phyloP scores from a whole-genome alignment of 2,329 filamentous ascomycete genomes.

The Lizonia empirigonia region DNA sequence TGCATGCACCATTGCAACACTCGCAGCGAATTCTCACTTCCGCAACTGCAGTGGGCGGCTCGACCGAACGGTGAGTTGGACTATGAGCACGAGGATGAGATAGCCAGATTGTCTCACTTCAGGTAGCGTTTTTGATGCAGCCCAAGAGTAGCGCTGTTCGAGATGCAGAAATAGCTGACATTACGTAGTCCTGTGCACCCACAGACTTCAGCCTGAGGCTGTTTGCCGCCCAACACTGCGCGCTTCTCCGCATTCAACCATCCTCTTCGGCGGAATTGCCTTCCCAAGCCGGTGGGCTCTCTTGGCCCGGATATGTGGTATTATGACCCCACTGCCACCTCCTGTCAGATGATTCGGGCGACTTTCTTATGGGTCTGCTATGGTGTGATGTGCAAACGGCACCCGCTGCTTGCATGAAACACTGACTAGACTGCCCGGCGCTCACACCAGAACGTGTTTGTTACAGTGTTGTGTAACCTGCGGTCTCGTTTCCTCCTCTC shows the following conservation, averaged over 20 bases:
- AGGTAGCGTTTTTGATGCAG: slow-evolving; percentile 7
- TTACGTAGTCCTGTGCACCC: slow-evolving; percentile 7
- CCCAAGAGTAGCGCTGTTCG: slow-evolving; percentile 8
- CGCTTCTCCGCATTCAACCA: slow-evolving; percentile 12
- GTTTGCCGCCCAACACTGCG: slow-evolving; percentile 7
- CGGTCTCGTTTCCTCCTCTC: slow-evolving; percentile 9
- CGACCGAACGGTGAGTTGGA: slow-evolving; percentile 2
- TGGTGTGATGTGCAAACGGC: slow-evolving; percentile 3
- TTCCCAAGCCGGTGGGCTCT: background rate
- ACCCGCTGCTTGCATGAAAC: slow-evolving; percentile 12
- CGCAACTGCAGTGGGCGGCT: slow-evolving; percentile 4
- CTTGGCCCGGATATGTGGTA: slow-evolving; percentile 2
- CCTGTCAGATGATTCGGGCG: background rate
- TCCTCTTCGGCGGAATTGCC: background rate
- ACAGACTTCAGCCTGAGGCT: slow-evolving; percentile 1
- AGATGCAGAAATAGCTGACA: slow-evolving; percentile 3
- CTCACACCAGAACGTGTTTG: slow-evolving; percentile 13
- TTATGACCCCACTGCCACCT: background rate
- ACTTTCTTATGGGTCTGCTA: slow-evolving; percentile 1
- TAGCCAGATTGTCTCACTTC: slow-evolving; percentile 5
- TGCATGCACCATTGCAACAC: slow-evolving; percentile 10
- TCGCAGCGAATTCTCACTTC: slow-evolving; percentile 17
- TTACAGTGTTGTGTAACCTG: slow-evolving; percentile 9
- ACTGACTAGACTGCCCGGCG: slow-evolving; percentile 2
- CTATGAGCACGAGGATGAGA: slow-evolving; percentile 13